Evolutionary conservation across 345 rosid species (phyloP).

Genomic region (Bruguiera gymnorhiza): DNA sequence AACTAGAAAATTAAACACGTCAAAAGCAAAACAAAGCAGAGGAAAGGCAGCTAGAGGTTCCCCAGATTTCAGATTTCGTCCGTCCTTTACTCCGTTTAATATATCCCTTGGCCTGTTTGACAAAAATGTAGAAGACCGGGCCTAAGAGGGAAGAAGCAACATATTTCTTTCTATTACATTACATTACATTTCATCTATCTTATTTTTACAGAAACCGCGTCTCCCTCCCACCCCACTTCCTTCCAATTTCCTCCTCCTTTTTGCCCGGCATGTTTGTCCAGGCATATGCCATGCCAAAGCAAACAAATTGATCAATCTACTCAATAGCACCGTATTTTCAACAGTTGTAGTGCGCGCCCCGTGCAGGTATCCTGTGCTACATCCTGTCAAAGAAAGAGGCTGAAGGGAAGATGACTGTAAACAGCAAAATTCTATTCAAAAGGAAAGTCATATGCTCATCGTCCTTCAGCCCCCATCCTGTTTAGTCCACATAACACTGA

Average conservation of each 20-base stretch:
- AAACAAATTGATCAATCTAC: slow-evolving; percentile 6
- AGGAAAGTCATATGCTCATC: slow-evolving; percentile 9
- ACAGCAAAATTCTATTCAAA: slow-evolving; percentile 10
- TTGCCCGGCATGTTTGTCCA: slow-evolving; percentile 1
- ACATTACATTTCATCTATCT: too few species aligned
- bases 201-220: too few species aligned
- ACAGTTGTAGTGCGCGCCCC: not conserved
- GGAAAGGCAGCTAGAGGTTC: too few species aligned
- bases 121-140: too few species aligned
- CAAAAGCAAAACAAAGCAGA: too few species aligned
- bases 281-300: not conserved
- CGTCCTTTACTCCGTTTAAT: too few species aligned
- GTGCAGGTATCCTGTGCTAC: not conserved
- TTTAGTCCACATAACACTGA: not conserved
- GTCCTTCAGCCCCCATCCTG: slow-evolving; percentile 9
- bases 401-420: slow-evolving; percentile 16
- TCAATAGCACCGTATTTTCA: slow-evolving; percentile 9
- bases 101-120: too few species aligned
- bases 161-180: too few species aligned
- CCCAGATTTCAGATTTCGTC: too few species aligned
- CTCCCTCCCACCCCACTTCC: not conserved
- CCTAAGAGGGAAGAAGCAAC: too few species aligned
- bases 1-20: too few species aligned
- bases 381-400: slow-evolving; percentile 14
- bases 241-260: not conserved